Evolutionary conservation across 805 yeast species (phyloP).

Genomic region (Tanozyma kutaoensis): DNA sequence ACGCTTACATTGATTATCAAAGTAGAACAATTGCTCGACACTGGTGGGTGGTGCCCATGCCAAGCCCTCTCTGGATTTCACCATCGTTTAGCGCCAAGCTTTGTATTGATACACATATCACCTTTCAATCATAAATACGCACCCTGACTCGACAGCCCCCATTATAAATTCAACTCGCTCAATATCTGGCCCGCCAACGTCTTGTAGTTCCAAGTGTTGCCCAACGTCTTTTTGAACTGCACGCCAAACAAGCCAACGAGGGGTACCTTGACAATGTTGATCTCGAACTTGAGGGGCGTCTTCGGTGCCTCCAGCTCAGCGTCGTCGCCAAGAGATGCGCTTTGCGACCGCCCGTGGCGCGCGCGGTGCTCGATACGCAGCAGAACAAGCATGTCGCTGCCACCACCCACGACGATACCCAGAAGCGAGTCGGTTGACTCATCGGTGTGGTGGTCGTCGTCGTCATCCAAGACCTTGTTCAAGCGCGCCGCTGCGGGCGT

Average conservation of each 20-base stretch:
- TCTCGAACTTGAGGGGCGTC: slow-evolving; percentile 73
- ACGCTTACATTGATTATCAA: too few relatives aligned
- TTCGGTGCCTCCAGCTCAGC: slow-evolving; percentile 5
- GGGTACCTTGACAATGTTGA: slow-evolving; percentile 86
- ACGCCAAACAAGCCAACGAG: slow-evolving; percentile 84
- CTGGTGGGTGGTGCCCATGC: too few relatives aligned
- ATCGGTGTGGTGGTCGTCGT: slow-evolving; percentile 30
- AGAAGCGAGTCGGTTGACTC: slow-evolving; percentile 49
- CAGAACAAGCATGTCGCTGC: slow-evolving; percentile 47
- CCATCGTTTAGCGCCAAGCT: too few relatives aligned
- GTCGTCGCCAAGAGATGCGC: slow-evolving; percentile 6
- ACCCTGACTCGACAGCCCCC: too few relatives aligned
- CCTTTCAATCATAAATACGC: too few relatives aligned
- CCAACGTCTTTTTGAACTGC: slow-evolving; percentile 84
- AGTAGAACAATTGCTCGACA: too few relatives aligned
- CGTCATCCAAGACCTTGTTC: slow-evolving; percentile 13
- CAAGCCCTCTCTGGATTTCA: too few relatives aligned
- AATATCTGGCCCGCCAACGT: slow-evolving; percentile 78
- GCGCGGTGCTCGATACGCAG: slow-evolving; percentile 43
- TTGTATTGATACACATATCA: too few relatives aligned
- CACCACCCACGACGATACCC: slow-evolving; percentile 33
- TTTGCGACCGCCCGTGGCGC: slow-evolving; percentile 18
- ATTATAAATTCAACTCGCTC: slow-evolving; percentile 47
- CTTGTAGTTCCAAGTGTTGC: slow-evolving; percentile 93
- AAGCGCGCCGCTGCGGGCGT: slow-evolving; percentile 41